Conservation (phyloP, 2,329 filamentous ascomycete genomes). For the Monilinia vaccinii-corymbosi region DNA sequence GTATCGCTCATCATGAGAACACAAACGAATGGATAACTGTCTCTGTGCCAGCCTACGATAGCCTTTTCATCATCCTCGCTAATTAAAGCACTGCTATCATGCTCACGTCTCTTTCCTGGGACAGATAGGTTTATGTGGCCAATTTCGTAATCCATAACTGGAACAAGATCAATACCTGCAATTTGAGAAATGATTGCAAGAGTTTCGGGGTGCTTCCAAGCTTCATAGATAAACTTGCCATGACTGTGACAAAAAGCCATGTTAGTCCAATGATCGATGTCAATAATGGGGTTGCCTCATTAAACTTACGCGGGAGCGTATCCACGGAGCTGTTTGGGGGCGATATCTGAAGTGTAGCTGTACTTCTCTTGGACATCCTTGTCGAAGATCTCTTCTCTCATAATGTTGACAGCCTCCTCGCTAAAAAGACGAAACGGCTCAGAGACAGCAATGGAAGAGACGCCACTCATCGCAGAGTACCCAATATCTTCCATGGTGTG, state of each 20-base stretch:
- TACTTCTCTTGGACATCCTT: slow-evolving; percentile 47
- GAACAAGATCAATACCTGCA: slow-evolving; percentile 49
- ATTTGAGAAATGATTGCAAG: slow-evolving; percentile 45
- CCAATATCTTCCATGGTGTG: slow-evolving; percentile 55
- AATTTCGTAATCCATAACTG: slow-evolving; percentile 48
- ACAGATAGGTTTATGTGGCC: slow-evolving; percentile 48
- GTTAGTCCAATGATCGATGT: slow-evolving; percentile 10
- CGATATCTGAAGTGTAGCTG: slow-evolving; percentile 49
- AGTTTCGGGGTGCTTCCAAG: slow-evolving; percentile 48
- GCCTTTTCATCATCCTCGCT: slow-evolving; percentile 29
- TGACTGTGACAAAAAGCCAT: slow-evolving; percentile 33
- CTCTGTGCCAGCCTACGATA: slow-evolving; percentile 41
- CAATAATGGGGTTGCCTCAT: slow-evolving; percentile 2
- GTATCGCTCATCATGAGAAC: slow-evolving; percentile 43
- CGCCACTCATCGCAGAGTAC: slow-evolving; percentile 42
- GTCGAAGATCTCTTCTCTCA: slow-evolving; percentile 53
- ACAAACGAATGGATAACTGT: slow-evolving; percentile 43
- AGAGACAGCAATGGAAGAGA: slow-evolving; percentile 55
- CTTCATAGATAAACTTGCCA: slow-evolving; percentile 55
- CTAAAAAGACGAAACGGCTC: slow-evolving; percentile 58
- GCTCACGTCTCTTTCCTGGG: slow-evolving; percentile 22
- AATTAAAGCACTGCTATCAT: slow-evolving; percentile 20
- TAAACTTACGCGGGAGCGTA: slow-evolving; percentile 45
- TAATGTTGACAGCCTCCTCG: slow-evolving; percentile 48
- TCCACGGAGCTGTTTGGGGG: slow-evolving; percentile 44